phyloP scores from a whole-genome alignment of 1,284 basidiomycete species.

The Trichosporon sp. region DNA sequence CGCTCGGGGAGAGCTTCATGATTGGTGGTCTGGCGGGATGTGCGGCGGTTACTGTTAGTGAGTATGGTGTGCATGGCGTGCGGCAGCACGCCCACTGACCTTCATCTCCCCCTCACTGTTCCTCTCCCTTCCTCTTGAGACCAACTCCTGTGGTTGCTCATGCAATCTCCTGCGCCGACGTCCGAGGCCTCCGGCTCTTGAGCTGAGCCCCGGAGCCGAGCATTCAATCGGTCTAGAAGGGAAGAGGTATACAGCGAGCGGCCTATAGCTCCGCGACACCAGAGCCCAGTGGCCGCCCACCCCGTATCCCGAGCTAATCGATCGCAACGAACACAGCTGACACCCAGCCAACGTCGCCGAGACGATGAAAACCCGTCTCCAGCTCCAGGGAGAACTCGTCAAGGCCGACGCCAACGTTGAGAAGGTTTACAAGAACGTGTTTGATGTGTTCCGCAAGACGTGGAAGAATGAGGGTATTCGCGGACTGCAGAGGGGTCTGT shows the following conservation, averaged over 20 bases:
- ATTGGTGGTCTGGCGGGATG: constrained; percentile 83
- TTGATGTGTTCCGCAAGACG: constrained; percentile 85
- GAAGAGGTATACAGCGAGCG: no score
- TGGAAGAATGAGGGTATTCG: constrained; percentile 83
- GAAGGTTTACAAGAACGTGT: constrained; percentile 79
- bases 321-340: neutral
- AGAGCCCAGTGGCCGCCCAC: no score
- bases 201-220: neutral
- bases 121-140: no score
- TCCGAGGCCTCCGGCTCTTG: no score
- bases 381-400: constrained; percentile 87
- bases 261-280: no score
- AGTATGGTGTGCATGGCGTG: constrained; percentile 18
- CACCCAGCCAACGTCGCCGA: constrained; percentile 57
- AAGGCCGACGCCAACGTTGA: constrained; percentile 57
- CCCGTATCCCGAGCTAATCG: no score
- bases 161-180: no score
- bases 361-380: constrained; percentile 88
- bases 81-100: neutral
- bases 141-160: no score
- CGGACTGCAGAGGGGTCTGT: constrained; percentile 84
- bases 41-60: constrained; percentile 63
- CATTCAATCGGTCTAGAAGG: no score
- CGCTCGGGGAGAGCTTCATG: constrained; percentile 64
- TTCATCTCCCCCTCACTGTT: no score